Percentiles rank a stretch among this genome's conserved stretches.
Evolutionary conservation across 441 rosid species (phyloP).

Genomic region (Omphalea diandra): DNA sequence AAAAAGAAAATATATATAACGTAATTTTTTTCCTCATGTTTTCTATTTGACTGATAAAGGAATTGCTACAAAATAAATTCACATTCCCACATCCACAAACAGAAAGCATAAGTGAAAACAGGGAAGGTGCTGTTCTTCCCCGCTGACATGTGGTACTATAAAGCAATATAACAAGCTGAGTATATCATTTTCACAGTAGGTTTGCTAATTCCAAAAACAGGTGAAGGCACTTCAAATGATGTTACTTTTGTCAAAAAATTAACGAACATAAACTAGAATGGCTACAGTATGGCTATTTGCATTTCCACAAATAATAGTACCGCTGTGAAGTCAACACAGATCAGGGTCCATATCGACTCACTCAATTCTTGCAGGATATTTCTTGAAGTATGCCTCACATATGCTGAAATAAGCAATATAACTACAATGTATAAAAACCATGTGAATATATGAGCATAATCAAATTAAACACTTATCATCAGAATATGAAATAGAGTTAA

Average conservation of each 20-base stretch:
- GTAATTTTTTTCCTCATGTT: neutral
- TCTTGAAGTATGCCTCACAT: conserved; percentile 92
- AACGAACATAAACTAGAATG: neutral
- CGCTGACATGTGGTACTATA: neutral
- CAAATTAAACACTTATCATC: too few species aligned
- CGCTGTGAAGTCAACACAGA: neutral
- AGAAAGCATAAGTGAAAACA: too few species aligned
- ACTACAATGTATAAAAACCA: neutral
- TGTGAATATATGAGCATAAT: neutral
- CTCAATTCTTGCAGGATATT: conserved; percentile 84
- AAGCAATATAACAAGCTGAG: neutral
- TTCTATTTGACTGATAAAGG: neutral
- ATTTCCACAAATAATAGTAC: neutral
- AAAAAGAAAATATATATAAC: neutral
- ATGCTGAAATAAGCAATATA: conserved; percentile 48
- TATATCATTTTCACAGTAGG: neutral
- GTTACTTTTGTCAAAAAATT: neutral
- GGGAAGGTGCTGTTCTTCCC: neutral
- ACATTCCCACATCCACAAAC: neutral
- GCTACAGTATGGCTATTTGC: too few species aligned
- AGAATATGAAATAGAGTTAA: too few species aligned
- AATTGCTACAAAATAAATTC: neutral
- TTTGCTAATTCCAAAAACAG: neutral
- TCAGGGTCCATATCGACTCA: conserved; percentile 29
- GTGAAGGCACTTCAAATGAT: neutral